A percentile compares a stretch with the other conserved stretches of the same genome.
These are phyloP conservation scores for Rhodofomes roseus DNA, from an alignment of 1,284 basidiomycete genomes.

Conservation along the genomic window DNA sequence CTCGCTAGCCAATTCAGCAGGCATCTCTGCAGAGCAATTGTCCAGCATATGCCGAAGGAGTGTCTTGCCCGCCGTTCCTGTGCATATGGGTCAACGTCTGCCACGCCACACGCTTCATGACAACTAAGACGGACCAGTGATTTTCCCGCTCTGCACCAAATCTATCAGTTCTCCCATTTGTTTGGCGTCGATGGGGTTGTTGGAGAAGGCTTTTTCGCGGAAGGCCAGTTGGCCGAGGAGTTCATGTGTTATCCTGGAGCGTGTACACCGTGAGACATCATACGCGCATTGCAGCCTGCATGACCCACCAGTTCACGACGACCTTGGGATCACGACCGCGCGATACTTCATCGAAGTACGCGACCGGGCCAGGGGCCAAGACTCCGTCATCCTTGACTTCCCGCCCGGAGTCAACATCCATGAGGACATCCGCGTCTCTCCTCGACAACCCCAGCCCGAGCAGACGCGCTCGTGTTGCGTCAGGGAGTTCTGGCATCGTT, in stretches of 20 bases:
- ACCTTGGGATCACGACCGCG: conserved; percentile 59
- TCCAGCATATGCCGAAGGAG: conserved; percentile 63
- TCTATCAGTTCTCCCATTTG: conserved; percentile 80
- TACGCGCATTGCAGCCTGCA: not conserved
- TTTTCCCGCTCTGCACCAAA: conserved; percentile 59
- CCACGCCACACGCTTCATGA: not conserved
- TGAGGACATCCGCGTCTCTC: conserved; percentile 72
- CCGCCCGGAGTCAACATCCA: conserved; percentile 64
- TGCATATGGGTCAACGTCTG: conserved; percentile 6
- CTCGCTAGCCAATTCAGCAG: conserved; percentile 44
- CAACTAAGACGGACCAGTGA: conserved; percentile 55
- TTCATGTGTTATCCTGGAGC: conserved; percentile 84
- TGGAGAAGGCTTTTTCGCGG: conserved; percentile 55
- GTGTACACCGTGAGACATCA: not conserved
- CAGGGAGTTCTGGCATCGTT: conserved; percentile 78
- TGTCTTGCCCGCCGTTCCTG: conserved; percentile 70
- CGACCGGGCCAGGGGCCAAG: conserved; percentile 48
- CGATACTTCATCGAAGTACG: conserved; percentile 74
- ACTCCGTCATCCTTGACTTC: conserved; percentile 64
- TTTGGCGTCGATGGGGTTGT: conserved; percentile 54
- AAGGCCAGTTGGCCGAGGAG: conserved; percentile 74
- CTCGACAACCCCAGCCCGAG: conserved; percentile 47
- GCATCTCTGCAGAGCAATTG: conserved; percentile 35
- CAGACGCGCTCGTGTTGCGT: conserved; percentile 61
- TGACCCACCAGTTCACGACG: conserved; percentile 80